Conservation (phyloP, 1,284 basidiomycete genomes). For the Tilletia walkeri region DNA sequence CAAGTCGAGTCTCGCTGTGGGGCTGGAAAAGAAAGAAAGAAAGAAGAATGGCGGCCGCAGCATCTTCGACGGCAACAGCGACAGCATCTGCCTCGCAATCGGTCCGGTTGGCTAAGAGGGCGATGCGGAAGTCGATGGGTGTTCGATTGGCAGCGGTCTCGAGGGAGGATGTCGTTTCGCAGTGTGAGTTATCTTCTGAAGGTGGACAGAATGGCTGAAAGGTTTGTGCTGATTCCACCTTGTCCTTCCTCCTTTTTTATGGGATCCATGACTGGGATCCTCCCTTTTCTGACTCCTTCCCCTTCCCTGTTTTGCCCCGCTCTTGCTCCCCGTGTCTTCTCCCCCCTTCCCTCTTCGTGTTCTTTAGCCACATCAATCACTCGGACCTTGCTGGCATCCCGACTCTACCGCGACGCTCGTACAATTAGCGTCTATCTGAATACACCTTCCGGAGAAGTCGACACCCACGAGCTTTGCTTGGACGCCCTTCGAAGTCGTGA, state of each 20-base stretch:
- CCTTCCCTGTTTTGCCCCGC: neutral
- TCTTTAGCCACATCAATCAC: slow-evolving; percentile 36
- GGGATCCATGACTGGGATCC: neutral
- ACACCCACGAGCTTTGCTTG: slow-evolving; percentile 55
- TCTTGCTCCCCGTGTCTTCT: neutral
- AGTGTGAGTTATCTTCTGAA: slow-evolving; percentile 28
- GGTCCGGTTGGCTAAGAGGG: slow-evolving; percentile 43
- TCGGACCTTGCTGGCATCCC: slow-evolving; percentile 45
- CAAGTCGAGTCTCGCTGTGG: no score
- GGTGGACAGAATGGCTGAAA: neutral
- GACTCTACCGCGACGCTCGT: slow-evolving; percentile 41
- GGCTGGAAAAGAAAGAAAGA: no score
- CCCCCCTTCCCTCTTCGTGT: neutral
- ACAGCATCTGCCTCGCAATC: slow-evolving; percentile 8
- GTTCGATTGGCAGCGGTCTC: slow-evolving; percentile 29
- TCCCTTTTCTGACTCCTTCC: neutral
- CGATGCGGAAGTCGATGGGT: slow-evolving; percentile 43
- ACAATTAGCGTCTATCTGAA: slow-evolving; percentile 56
- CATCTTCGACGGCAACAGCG: neutral
- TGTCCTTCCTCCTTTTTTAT: neutral
- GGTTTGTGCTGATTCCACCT: neutral
- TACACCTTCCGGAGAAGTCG: slow-evolving; percentile 53
- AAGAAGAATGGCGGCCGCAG: neutral
- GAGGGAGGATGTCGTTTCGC: slow-evolving; percentile 22
- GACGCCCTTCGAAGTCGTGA: slow-evolving; percentile 42